These are phyloP conservation scores for Colletotrichum aenigma DNA, from an alignment of 2,329 filamentous ascomycete genomes.

Conservation along the genomic window DNA sequence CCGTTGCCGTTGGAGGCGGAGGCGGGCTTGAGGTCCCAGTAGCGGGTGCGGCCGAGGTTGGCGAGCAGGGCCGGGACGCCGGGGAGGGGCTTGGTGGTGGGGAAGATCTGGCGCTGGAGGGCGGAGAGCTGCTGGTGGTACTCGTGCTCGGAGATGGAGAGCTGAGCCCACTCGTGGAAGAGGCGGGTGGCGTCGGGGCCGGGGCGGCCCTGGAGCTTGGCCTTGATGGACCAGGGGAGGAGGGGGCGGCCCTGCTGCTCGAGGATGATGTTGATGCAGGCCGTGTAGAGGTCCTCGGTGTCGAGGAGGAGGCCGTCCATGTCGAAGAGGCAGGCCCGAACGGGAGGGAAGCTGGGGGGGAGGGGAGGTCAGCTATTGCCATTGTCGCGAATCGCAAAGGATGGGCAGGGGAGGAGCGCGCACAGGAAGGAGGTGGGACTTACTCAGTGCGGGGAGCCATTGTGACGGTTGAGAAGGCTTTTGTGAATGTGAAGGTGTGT, in stretches of 20 bases:
- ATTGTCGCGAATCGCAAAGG: not conserved
- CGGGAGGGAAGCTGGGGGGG: conserved; percentile 69
- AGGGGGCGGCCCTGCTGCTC: conserved; percentile 72
- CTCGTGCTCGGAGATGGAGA: conserved; percentile 76
- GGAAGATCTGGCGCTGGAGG: conserved; percentile 76
- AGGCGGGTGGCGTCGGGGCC: conserved; percentile 57
- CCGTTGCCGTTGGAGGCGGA: conserved; percentile 24
- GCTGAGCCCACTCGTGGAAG: conserved; percentile 80
- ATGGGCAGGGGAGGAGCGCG: conserved; percentile 31
- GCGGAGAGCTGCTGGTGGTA: conserved; percentile 64
- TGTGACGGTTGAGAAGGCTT: conserved; percentile 6
- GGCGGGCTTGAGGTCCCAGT: conserved; percentile 45
- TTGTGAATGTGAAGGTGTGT: not conserved
- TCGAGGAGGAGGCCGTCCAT: conserved; percentile 98
- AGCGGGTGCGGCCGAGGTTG: conserved; percentile 58
- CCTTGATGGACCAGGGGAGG: conserved; percentile 95
- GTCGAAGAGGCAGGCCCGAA: conserved; percentile 95
- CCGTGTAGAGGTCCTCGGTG: conserved; percentile 88
- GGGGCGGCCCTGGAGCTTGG: conserved; percentile 72
- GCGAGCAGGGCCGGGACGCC: conserved; percentile 74
- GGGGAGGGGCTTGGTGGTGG: conserved; percentile 74
- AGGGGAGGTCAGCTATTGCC: not conserved
- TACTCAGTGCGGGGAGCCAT: conserved; percentile 53
- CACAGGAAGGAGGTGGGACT: conserved; percentile 22
- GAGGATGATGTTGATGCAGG: conserved; percentile 82